Evolutionary conservation across 257 asterid genomes (phyloP), one percentile per base, ranked within the genome.

Genomic region (Solanum bulbocastanum): DNA sequence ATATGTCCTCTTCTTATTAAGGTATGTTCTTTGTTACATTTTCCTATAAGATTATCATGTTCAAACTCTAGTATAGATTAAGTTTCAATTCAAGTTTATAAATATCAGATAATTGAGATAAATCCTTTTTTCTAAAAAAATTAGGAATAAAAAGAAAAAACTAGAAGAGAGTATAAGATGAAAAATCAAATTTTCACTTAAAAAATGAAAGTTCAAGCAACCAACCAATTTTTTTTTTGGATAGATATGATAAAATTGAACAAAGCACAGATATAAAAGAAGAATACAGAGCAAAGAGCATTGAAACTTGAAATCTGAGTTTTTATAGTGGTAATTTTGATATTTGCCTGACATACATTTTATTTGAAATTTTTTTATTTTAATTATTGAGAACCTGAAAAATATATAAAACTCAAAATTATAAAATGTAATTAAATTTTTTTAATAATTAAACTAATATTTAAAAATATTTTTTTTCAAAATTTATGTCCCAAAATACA

Each of bases 141-240:
- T 23, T 23, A 2, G 0, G 3, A 5, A 2, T 4, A 8, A 23
- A 62, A 23, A n/a, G n/a, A 20, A 20, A 1, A 8, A 10, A 5
- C 3, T 9, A 58, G 68, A 0, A 22, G 2, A 22, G 10, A 9
- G 10, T 60, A 23, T 11, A 8, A 60, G 25, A 23, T 22, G 27
- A 25, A 8, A 23, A 60, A 60, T 58, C 13, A 2, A 60, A 23
- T 2, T 4, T 3, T 60, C 27, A 9, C 69, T 8, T 8, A 1
- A 3, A 10, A 60, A 25, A 2, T 23, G 6, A 62, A 62, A 23
- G 10, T 8, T 39, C 1, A 60, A 60, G 0, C 6, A 25, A 13
- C 1, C 4, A 27, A 68, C 0, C 37, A 27, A 3, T 5, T 13
- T 25, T 12, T 44, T 5, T 46, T 37, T 1, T 46, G 2, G 0